A percentile compares a stretch with the other conserved stretches of the same genome.
These are phyloP conservation scores for Wallacemonas collosoma DNA, from an alignment of 208 protist genomes.

Conservation along the genomic window DNA sequence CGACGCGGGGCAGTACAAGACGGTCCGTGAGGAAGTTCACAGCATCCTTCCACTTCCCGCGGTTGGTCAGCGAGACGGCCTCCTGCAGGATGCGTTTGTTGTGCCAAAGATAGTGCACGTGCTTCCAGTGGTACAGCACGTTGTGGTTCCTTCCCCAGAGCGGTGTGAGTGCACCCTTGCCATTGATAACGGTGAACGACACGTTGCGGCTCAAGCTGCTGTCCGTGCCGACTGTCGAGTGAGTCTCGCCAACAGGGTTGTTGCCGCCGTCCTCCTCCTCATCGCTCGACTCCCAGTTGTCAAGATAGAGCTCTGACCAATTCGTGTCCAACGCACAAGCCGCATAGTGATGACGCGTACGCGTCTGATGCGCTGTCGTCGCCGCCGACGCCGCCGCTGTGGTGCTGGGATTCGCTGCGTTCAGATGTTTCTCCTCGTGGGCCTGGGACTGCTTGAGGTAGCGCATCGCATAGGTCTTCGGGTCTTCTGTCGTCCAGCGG, in stretches of 20 bases:
- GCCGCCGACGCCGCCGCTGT: constrained; percentile 12
- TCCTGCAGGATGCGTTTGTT: constrained; percentile 75
- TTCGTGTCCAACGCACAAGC: constrained; percentile 5
- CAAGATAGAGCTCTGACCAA: constrained; percentile 38
- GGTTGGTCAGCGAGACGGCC: constrained; percentile 60
- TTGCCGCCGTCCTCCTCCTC: constrained; percentile 16
- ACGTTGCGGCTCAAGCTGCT: constrained; percentile 7
- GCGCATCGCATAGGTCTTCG: constrained; percentile 45
- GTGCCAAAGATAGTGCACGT: constrained; percentile 79
- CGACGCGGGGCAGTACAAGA: neutral
- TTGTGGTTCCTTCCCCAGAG: constrained; percentile 30
- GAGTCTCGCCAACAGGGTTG: neutral
- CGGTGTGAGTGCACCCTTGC: neutral
- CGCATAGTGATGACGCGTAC: neutral
- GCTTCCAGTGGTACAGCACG: constrained; percentile 88
- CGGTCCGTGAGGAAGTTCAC: constrained; percentile 62
- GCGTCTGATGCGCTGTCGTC: neutral
- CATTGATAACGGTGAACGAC: constrained; percentile 1
- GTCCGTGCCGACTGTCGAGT: neutral
- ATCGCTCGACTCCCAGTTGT: constrained; percentile 35
- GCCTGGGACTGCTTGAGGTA: constrained; percentile 9
- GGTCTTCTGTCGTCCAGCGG: constrained; percentile 81
- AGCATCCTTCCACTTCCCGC: constrained; percentile 68
- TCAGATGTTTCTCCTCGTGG: neutral
- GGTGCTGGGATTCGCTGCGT: constrained; percentile 18